Conservation (phyloP, 345 rosid genomes). For the Citrus medica region DNA sequence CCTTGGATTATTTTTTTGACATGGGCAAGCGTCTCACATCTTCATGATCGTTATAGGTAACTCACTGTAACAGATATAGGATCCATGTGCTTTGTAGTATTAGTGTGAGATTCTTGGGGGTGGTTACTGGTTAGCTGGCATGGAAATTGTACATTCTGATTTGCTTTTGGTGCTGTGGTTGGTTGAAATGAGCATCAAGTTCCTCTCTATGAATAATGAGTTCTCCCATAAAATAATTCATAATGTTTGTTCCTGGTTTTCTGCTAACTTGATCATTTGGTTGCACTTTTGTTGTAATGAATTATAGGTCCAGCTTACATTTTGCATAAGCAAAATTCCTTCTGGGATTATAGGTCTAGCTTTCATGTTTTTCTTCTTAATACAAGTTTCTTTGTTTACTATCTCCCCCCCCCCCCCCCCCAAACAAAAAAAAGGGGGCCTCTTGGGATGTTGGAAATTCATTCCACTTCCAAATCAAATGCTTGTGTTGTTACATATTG, state of each 20-base stretch:
- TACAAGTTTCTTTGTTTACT: too few relatives aligned
- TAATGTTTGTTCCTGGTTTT: background rate
- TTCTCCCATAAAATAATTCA: background rate
- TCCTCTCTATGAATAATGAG: background rate
- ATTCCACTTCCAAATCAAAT: background rate
- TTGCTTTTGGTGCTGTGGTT: background rate
- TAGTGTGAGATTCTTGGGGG: background rate
- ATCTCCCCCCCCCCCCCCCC: too few relatives aligned
- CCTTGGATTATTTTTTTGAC: background rate
- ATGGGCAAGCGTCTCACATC: background rate
- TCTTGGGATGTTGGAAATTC: background rate
- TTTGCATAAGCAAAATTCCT: too few relatives aligned
- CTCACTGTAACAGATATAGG: background rate
- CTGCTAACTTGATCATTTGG: background rate
- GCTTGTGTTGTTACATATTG: background rate
- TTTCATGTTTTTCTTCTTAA: too few relatives aligned
- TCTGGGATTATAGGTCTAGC: too few relatives aligned
- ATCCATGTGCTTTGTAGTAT: background rate
- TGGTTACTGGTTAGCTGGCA: background rate
- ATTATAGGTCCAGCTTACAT: background rate
- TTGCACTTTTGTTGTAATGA: background rate
- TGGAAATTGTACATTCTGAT: background rate
- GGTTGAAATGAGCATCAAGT: background rate
- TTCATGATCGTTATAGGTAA: background rate
- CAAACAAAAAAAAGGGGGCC: too few relatives aligned